A percentile compares a stretch with the other conserved stretches of the same genome.
These are phyloP conservation scores for Tetrapisispora namnaoensis DNA, from an alignment of 805 yeast species.

Conservation along the genomic window DNA sequence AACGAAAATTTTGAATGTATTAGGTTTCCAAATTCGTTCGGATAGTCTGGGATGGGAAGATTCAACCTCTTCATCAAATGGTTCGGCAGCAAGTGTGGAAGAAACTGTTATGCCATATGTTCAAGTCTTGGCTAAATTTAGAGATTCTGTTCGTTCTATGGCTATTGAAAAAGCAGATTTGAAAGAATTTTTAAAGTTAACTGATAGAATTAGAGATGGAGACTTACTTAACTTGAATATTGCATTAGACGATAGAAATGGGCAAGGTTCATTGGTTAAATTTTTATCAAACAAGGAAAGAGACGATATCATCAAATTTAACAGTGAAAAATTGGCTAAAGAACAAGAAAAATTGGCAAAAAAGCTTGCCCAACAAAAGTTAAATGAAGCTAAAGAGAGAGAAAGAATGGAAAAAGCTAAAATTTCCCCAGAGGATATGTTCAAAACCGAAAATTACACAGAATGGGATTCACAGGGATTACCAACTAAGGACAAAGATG, in stretches of 20 bases:
- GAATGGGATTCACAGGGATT: constrained; percentile 83
- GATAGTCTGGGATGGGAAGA: constrained; percentile 80
- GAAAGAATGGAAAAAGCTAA: constrained; percentile 61
- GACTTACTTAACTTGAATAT: constrained; percentile 70
- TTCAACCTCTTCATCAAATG: constrained; percentile 15
- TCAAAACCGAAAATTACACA: constrained; percentile 49
- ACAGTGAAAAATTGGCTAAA: constrained; percentile 48
- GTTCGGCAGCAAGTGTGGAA: constrained; percentile 35
- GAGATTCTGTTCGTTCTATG: constrained; percentile 68
- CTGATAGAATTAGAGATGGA: constrained; percentile 64
- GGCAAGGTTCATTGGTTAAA: constrained; percentile 72
- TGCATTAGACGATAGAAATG: constrained; percentile 81
- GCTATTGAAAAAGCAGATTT: constrained; percentile 55
- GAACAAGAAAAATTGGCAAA: constrained; percentile 28
- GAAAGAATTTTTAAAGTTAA: constrained; percentile 48
- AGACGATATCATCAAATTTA: constrained; percentile 46
- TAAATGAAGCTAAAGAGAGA: constrained; percentile 51
- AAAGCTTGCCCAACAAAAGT: constrained; percentile 44
- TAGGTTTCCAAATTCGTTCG: constrained; percentile 66
- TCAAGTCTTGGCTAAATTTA: constrained; percentile 63
- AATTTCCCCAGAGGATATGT: constrained; percentile 62
- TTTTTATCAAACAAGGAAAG: constrained; percentile 64
- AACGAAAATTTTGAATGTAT: constrained; percentile 53
- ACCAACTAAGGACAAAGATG: constrained; percentile 66
- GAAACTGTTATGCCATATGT: constrained; percentile 73